These are phyloP conservation scores for Rhodotorula sp. DNA, from an alignment of 1,284 basidiomycete genomes.

Conservation along the genomic window DNA sequence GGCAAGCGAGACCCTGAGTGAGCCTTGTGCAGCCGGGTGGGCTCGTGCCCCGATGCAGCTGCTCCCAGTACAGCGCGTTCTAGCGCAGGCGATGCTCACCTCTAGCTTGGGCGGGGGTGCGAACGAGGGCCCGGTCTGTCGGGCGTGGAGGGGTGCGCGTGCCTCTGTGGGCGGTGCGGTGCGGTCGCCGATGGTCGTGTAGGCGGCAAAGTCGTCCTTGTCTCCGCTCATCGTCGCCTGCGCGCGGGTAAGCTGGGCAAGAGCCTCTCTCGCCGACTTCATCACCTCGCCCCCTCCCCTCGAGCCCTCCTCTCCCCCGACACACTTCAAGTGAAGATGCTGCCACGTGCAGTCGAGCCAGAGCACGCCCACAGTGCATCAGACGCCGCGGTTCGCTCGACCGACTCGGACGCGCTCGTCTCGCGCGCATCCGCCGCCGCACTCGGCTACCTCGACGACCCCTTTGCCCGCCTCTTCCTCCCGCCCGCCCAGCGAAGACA, in stretches of 20 bases:
- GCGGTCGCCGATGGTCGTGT: slow-evolving; percentile 35
- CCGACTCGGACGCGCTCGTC: slow-evolving; percentile 71
- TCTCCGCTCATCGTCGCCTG: not conserved
- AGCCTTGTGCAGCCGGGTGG: not conserved
- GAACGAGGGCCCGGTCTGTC: slow-evolving; percentile 28
- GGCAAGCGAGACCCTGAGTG: not conserved
- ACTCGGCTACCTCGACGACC: slow-evolving; percentile 73
- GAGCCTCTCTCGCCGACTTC: no score
- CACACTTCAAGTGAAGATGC: not conserved
- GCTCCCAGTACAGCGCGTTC: no score
- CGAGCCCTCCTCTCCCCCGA: not conserved
- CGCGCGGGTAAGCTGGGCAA: not conserved
- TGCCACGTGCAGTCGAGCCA: not conserved
- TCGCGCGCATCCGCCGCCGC: slow-evolving; percentile 78
- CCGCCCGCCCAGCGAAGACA: slow-evolving; percentile 62
- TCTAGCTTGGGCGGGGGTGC: slow-evolving; percentile 32
- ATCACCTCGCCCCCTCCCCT: not conserved
- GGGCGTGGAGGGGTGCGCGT: slow-evolving; percentile 1
- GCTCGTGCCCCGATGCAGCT: not conserved
- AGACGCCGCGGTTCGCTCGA: slow-evolving; percentile 64
- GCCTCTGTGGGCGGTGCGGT: not conserved
- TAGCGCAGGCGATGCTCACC: slow-evolving; percentile 10
- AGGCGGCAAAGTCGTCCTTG: slow-evolving; percentile 36
- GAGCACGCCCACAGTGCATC: no score
- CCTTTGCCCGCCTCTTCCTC: slow-evolving; percentile 66